phyloP scores from a whole-genome alignment of 108 stramenopile genomes.

The Craspedostauros australis region DNA sequence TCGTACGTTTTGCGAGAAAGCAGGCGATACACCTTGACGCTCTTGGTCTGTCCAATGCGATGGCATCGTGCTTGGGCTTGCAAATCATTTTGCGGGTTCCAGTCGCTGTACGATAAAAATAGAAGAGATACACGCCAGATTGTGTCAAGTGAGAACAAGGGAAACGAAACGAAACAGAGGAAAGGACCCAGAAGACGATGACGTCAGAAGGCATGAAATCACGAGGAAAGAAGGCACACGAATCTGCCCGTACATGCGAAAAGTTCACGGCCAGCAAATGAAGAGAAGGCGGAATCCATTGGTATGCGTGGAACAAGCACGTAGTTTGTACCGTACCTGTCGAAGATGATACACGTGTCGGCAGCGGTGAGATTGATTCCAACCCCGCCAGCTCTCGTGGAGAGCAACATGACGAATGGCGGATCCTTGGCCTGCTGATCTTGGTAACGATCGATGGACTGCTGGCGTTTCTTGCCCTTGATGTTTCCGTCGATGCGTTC shows the following conservation, averaged over 20 bases:
- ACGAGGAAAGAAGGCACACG: too few species aligned
- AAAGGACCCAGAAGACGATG: conserved; percentile 1
- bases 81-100: conserved; percentile 90
- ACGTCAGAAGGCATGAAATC: too few species aligned
- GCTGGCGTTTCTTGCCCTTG: conserved; percentile 86
- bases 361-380: conserved; percentile 97
- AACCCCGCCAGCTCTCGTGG: conserved; percentile 93
- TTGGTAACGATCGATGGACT: conserved; percentile 94
- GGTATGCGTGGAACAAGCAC: too few species aligned
- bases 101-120: not conserved
- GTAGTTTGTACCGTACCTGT: too few species aligned
- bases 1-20: conserved; percentile 96
- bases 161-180: conserved; percentile 15
- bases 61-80: conserved; percentile 97
- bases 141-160: too few species aligned
- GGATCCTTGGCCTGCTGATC: conserved; percentile 44
- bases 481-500: conserved; percentile 96
- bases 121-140: not conserved
- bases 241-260: too few species aligned
- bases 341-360: conserved; percentile 85
- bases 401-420: conserved; percentile 96
- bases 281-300: too few species aligned
- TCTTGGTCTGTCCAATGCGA: conserved; percentile 97
- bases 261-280: too few species aligned
- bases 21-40: conserved; percentile 81